These are phyloP conservation scores for Clavaria fumosa DNA, from an alignment of 768 basidiomycete genomes.

Conservation along the genomic window DNA sequence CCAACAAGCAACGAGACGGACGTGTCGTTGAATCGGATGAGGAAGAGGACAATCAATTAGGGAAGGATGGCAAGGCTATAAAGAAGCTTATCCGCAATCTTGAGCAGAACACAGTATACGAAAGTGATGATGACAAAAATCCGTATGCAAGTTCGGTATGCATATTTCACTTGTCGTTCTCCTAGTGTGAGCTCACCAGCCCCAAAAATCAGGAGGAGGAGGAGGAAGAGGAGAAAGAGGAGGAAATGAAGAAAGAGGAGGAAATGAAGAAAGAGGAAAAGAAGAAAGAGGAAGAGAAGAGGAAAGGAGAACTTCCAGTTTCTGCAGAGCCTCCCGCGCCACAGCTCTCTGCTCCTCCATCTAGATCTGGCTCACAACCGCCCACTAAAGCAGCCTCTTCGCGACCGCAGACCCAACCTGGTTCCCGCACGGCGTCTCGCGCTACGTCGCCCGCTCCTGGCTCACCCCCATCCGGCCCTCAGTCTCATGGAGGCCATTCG, in stretches of 20 bases:
- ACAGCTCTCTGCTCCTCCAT: constrained; percentile 30
- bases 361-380: constrained; percentile 30
- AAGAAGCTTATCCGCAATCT: constrained; percentile 75
- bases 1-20: constrained; percentile 59
- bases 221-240: constrained; percentile 54
- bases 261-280: no score
- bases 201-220: constrained; percentile 39
- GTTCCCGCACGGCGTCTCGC: constrained; percentile 29
- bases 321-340: no score
- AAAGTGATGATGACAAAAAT: constrained; percentile 72
- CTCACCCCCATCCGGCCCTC: constrained; percentile 25
- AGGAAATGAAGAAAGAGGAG: no score
- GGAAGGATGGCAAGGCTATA: constrained; percentile 63
- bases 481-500: constrained; percentile 58
- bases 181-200: constrained; percentile 5
- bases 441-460: constrained; percentile 37
- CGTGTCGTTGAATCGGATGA: constrained; percentile 60
- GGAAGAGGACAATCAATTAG: constrained; percentile 40
- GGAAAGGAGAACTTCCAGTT: no score
- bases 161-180: constrained; percentile 6
- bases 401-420: constrained; percentile 16
- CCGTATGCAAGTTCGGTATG: constrained; percentile 69
- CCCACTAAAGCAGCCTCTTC: constrained; percentile 22
- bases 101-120: constrained; percentile 72
- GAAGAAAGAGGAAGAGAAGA: no score